Evolutionary conservation across 2,329 filamentous ascomycete species (phyloP), one percentile per base, ranked within the genome.

Genomic region (Knoxdaviesia proteae): DNA sequence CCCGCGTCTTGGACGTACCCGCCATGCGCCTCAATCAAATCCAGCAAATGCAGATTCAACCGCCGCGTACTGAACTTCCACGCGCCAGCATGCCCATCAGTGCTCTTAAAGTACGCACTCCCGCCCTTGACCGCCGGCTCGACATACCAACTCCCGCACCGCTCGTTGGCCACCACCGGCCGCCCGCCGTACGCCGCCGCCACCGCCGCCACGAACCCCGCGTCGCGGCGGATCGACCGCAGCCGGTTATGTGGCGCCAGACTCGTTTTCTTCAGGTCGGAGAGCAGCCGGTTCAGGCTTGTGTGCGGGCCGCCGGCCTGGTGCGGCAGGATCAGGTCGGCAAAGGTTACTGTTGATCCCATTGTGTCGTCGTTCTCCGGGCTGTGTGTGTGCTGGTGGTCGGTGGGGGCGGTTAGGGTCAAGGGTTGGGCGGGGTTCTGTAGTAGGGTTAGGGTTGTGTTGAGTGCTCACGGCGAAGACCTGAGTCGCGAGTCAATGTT

Each of bases 81-180:
- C 53, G 92, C 77, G 6, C 83, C 78, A 42, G 77, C 76, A 57
- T 98, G 90, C 1, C 90, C 90, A 61, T 98, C 90, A 2, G 90
- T 98, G 60, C 84, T 93, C 67, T 98, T 98, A 62, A 96, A 98
- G 60, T 96, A 98, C 33, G 80, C 83, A 49, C 81, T 86, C 33
- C 73, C 81, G 1, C 56, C 61, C 58, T 88, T 90, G 31, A 53
- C 53, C 6, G 58, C 58, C 0, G 78, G 78, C 34, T 65, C 61
- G 31, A 96, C 80, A 57, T 96, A 96, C 90, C 90, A 98, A 59
- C 83, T 88, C 1, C 90, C 90, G 57, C 90, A 96, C 46, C 90
- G 73, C 63, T 96, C 87, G 55, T 98, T 98, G 32, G 88, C 86
- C 9, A 96, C 66, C 1, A 96, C 64, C 0, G 86, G 84, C 1